phyloP scores from a whole-genome alignment of 768 basidiomycete species.

The Serendipita sp. region DNA sequence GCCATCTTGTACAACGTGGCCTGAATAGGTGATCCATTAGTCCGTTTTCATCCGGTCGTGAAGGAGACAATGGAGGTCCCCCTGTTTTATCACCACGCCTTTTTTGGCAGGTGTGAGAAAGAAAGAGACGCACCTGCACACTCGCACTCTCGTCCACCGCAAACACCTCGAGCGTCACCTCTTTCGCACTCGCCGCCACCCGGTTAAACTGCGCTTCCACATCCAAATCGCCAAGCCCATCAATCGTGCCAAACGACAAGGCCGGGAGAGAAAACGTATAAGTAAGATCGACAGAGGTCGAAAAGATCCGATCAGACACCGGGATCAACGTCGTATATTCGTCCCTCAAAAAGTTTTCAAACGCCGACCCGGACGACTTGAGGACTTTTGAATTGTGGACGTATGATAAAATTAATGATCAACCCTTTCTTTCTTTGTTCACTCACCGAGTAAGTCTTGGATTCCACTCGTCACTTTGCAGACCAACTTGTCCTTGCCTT shows the following conservation, averaged over 20 bases:
- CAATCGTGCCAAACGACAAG: conserved; percentile 22
- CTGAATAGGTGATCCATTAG: conserved; percentile 24
- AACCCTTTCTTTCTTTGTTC: too few relatives aligned
- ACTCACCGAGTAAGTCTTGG: conserved; percentile 63
- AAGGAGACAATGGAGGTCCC: too few relatives aligned
- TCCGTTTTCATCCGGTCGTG: too few relatives aligned
- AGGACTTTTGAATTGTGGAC: conserved; percentile 37
- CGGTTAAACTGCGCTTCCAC: conserved; percentile 27
- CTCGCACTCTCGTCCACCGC: conserved; percentile 81
- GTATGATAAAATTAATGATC: not conserved
- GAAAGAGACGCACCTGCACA: conserved; percentile 65
- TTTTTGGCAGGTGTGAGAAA: not conserved
- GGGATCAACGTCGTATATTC: conserved; percentile 77
- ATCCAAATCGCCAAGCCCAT: conserved; percentile 18
- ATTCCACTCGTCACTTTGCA: conserved; percentile 56
- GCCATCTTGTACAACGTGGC: conserved; percentile 89
- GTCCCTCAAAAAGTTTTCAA: conserved; percentile 65
- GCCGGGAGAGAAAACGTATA: conserved; percentile 44
- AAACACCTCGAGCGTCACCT: conserved; percentile 63
- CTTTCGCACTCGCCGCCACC: conserved; percentile 33
- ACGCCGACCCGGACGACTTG: conserved; percentile 78
- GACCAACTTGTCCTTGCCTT: conserved; percentile 43
- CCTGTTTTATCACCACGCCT: not conserved
- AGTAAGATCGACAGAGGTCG: conserved; percentile 64
- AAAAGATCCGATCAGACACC: conserved; percentile 81